Percentiles rank a stretch among this genome's conserved stretches.
Evolutionary conservation across 768 basidiomycete species (phyloP).

Genomic region (Suillus lakei): DNA sequence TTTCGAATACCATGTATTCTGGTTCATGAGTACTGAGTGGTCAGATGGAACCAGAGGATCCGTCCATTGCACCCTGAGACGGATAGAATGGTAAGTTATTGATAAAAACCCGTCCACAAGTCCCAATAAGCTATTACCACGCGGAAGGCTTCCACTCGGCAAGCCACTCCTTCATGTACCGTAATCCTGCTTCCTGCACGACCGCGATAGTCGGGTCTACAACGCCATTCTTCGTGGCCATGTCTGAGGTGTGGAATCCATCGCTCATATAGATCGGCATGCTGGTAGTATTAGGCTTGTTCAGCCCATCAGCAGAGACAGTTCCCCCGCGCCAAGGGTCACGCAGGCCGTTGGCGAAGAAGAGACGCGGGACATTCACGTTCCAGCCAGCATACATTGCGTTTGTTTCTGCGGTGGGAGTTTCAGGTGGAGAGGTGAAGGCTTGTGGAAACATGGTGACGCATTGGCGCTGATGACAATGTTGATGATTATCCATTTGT

Average conservation of each 20-base stretch:
- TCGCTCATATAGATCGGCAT: slow-evolving; percentile 64
- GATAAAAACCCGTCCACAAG: background rate
- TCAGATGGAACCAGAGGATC: background rate
- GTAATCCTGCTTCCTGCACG: slow-evolving; percentile 59
- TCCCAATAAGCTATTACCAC: background rate
- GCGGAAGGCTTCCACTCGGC: slow-evolving; percentile 35
- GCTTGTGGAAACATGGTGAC: slow-evolving; percentile 66
- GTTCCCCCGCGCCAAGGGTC: slow-evolving; percentile 78
- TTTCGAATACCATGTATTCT: background rate
- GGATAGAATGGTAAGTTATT: background rate
- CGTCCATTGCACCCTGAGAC: background rate
- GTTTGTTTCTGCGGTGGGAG: slow-evolving; percentile 51
- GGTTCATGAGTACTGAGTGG: background rate
- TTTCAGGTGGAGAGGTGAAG: slow-evolving; percentile 52
- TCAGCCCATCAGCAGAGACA: slow-evolving; percentile 58
- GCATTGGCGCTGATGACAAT: slow-evolving; percentile 60
- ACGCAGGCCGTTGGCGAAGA: slow-evolving; percentile 69
- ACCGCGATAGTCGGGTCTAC: slow-evolving; percentile 55
- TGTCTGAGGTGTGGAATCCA: slow-evolving; percentile 73
- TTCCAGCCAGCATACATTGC: slow-evolving; percentile 66
- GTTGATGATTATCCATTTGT: background rate
- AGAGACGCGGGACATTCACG: slow-evolving; percentile 57
- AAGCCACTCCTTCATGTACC: slow-evolving; percentile 62
- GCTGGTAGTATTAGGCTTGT: slow-evolving; percentile 49
- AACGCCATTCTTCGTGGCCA: slow-evolving; percentile 42